Percentiles rank a stretch among this genome's conserved stretches.
Evolutionary conservation across 2,329 filamentous ascomycete genomes (phyloP).

Genomic region (Apiospora phragmitis): DNA sequence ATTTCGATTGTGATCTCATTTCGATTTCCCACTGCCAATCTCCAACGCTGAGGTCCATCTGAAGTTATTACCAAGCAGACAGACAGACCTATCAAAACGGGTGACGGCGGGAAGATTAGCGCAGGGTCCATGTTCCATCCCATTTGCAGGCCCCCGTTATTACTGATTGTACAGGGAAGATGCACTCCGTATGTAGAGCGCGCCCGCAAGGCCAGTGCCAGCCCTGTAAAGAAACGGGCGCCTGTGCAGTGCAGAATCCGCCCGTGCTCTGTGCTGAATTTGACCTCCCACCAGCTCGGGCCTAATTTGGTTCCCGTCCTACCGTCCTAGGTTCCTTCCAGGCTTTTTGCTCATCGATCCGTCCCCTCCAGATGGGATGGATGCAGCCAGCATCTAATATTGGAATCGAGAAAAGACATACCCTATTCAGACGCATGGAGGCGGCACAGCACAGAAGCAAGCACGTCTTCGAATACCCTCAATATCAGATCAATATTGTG

Average conservation of each 20-base stretch:
- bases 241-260: neutral
- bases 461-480: neutral
- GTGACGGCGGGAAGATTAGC: conserved; percentile 6
- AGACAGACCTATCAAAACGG: neutral
- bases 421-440: neutral
- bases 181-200: no score
- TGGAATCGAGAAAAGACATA: neutral
- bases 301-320: conserved; percentile 7
- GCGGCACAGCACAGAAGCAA: neutral
- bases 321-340: neutral
- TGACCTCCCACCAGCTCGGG: neutral
- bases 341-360: neutral
- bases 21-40: neutral
- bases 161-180: neutral
- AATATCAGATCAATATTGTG: neutral
- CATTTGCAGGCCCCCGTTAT: conserved; percentile 6
- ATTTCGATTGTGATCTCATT: neutral
- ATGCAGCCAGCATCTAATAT: neutral
- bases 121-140: conserved; percentile 6
- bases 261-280: neutral
- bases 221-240: conserved; percentile 6
- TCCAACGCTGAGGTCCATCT: neutral
- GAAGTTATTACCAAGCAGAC: neutral
- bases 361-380: neutral
- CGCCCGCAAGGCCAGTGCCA: conserved; percentile 6